Percentiles rank a stretch among this genome's conserved stretches.
These are phyloP conservation scores for Colletotrichum tropicicola DNA, from an alignment of 2,329 filamentous ascomycete species.

Conservation along the genomic window DNA sequence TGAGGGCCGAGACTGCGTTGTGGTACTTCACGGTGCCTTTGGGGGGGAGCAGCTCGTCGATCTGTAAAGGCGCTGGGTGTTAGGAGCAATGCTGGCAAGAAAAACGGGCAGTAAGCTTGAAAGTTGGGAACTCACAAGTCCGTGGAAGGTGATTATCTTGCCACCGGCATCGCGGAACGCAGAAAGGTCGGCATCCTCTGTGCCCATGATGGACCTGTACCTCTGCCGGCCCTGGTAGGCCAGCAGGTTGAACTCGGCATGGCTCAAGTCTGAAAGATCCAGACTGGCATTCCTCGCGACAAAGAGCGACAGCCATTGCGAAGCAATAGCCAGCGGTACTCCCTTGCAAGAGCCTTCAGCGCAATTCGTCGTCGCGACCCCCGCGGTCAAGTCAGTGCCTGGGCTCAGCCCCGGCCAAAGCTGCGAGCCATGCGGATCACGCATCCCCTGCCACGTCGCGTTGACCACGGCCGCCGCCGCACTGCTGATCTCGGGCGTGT, in stretches of 20 bases:
- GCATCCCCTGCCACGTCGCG: constrained; percentile 30
- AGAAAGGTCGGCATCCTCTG: constrained; percentile 39
- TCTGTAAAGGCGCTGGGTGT: constrained; percentile 3
- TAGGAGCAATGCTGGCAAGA: neutral
- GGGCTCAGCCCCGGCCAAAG: constrained; percentile 20
- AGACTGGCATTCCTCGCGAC: constrained; percentile 39
- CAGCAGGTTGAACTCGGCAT: constrained; percentile 27
- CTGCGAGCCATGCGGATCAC: neutral
- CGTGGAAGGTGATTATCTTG: constrained; percentile 53
- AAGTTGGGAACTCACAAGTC: constrained; percentile 33
- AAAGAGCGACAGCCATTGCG: constrained; percentile 35
- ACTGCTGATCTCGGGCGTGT: neutral
- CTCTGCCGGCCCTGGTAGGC: neutral
- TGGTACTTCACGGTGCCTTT: constrained; percentile 42
- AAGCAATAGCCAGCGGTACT: constrained; percentile 10
- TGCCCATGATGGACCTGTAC: constrained; percentile 34
- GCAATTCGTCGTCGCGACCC: constrained; percentile 6
- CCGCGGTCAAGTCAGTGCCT: constrained; percentile 24
- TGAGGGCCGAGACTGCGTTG: neutral
- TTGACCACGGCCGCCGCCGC: constrained; percentile 30
- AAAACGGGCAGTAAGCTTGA: neutral
- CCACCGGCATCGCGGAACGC: constrained; percentile 44
- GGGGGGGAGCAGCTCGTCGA: constrained; percentile 46
- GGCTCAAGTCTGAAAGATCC: constrained; percentile 29
- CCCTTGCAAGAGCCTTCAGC: neutral